Evolutionary conservation across 2,329 filamentous ascomycete genomes (phyloP).

Genomic region (Penicillium verrucosum): DNA sequence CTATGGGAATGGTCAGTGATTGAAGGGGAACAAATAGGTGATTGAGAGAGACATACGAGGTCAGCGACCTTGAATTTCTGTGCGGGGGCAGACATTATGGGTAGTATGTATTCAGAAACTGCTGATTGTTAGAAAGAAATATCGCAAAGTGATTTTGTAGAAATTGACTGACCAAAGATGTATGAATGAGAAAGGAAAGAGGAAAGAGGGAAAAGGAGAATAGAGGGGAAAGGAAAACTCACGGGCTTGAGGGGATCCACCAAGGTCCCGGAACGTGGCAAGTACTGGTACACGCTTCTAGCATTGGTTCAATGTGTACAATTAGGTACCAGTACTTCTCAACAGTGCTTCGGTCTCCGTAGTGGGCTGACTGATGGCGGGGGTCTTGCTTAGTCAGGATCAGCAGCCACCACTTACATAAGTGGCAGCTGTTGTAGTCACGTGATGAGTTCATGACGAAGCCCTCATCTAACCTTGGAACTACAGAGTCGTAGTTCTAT

Average conservation of each 20-base stretch:
- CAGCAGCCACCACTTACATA: background rate
- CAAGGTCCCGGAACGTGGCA: background rate
- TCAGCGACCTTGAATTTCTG: slow-evolving; percentile 98
- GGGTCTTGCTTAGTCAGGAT: slow-evolving; percentile 4
- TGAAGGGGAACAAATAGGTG: background rate
- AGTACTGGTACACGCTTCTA: slow-evolving; percentile 1
- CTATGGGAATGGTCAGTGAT: slow-evolving; percentile 29
- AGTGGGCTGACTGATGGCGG: slow-evolving; percentile 13
- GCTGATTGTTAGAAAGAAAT: slow-evolving; percentile 6
- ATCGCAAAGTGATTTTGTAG: background rate
- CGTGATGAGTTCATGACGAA: background rate
- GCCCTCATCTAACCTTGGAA: background rate
- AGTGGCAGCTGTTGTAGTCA: background rate
- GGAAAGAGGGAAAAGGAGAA: slow-evolving; percentile 12
- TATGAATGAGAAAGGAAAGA: slow-evolving; percentile 12
- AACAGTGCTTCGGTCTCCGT: slow-evolving; percentile 4
- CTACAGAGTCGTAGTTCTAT: background rate
- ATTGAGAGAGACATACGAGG: slow-evolving; percentile 55
- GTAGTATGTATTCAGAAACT: slow-evolving; percentile 23
- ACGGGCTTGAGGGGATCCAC: slow-evolving; percentile 5
- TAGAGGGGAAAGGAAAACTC: slow-evolving; percentile 21
- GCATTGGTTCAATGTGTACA: background rate
- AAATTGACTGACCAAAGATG: slow-evolving; percentile 7
- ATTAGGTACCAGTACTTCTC: slow-evolving; percentile 12
- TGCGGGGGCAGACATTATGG: slow-evolving; percentile 70